Percentiles rank a stretch among this genome's conserved stretches.
Evolutionary conservation across 2,329 filamentous ascomycete genomes (phyloP).

Genomic region (Trichoderma sp.): DNA sequence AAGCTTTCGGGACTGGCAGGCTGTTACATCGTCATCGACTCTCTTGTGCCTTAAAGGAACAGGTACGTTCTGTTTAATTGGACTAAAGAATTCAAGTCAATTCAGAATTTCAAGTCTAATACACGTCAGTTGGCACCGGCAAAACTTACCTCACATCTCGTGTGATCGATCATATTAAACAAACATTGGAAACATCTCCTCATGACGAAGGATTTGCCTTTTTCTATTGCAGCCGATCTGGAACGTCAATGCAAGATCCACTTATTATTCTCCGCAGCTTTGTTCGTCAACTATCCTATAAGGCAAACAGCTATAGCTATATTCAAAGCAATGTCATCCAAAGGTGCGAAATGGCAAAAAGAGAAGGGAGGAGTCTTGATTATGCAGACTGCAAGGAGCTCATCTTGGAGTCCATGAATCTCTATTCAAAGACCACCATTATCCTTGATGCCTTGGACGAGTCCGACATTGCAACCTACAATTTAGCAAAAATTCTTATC

Average conservation of each 20-base stretch:
- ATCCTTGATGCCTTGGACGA: slow-evolving; percentile 29
- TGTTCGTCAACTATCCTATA: slow-evolving; percentile 26
- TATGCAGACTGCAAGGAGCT: slow-evolving; percentile 25
- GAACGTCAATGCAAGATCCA: slow-evolving; percentile 21
- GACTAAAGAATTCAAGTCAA: too few relatives aligned
- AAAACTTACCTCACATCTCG: slow-evolving; percentile 24
- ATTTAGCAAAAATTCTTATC: slow-evolving; percentile 25
- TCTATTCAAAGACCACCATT: slow-evolving; percentile 24
- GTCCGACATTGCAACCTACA: slow-evolving; percentile 19
- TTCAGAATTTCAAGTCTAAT: background rate
- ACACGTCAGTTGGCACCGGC: slow-evolving; percentile 15
- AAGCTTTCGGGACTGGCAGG: slow-evolving; percentile 8
- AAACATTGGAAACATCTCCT: background rate
- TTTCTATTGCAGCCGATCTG: slow-evolving; percentile 29
- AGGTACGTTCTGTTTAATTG: background rate
- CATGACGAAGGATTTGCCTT: slow-evolving; percentile 27
- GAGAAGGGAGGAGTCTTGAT: background rate
- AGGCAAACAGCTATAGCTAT: background rate
- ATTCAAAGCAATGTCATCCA: background rate
- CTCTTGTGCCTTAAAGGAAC: slow-evolving; percentile 16
- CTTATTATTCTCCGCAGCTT: slow-evolving; percentile 25
- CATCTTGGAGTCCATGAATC: slow-evolving; percentile 21
- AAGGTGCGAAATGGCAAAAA: slow-evolving; percentile 8
- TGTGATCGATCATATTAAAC: slow-evolving; percentile 14
- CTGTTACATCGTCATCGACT: slow-evolving; percentile 1